Evolutionary conservation across 1,284 basidiomycete genomes (phyloP), one percentile per base, ranked within the genome.

Genomic region (Cutaneotrichosporon mucoides): DNA sequence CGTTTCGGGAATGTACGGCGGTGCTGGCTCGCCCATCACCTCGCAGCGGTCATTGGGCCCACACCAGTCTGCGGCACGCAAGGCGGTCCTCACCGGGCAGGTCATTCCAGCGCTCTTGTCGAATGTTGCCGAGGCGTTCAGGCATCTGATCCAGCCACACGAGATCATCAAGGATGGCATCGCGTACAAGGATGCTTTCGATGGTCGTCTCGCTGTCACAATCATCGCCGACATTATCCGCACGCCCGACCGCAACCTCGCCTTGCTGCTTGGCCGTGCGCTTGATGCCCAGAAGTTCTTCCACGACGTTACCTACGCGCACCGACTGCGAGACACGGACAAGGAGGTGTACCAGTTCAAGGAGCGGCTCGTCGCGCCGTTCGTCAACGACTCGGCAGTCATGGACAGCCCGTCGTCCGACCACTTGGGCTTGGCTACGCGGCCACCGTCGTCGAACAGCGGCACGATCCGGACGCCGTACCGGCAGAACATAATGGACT

Each of bases 231-330:
- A 94, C 72, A 95, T 99, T 76, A 97, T 98, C 83, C 95, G 94
- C 79, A 99, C 95, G 3, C 92, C 92, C 6, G 96, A 99, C 78
- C 85, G 96, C 15, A 98, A 97, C 76, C 84, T 99, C 24, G 96
- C 96, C 4, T 80, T 99, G 48, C 82, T 99, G 3, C 84, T 99
- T 9, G 96, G 96, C 11, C 85, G 96, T 51, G 93, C 95, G 5
- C 82, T 99, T 57, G 96, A 99, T 73, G 90, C 93, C 11, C 96
- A 99, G 80, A 99, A 98, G 80, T 98, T 95, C 81, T 99, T 99
- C 76, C 96, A 99, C 76, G 96, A 98, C 71, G 96, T 99, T 65
- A 97, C 95, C 6, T 99, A 99, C 75, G 94, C 98, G 72, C 96
- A 99, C 76, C 87, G 95, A 11, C 76, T 99, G 63, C 83, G 96